Base-by-base conservation (phyloP, 2,329 filamentous ascomycete genomes). In the Cryphonectria nitschkei region DNA sequence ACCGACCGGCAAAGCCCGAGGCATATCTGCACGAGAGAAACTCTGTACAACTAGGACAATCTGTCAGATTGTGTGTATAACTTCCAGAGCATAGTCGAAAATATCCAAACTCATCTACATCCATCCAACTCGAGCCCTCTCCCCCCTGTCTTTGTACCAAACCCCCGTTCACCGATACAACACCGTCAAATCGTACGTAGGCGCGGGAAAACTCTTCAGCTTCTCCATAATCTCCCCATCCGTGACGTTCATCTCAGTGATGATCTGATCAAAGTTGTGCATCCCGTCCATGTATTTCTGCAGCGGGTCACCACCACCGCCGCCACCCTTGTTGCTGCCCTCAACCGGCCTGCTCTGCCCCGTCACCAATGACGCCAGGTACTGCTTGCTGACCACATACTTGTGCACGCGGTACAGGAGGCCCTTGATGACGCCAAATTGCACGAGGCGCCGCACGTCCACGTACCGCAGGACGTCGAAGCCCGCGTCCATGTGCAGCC, bases 341-440 rank as follows among this genome's bases (percentile, higher is more conserved):
- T 58, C 32, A 11, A 66, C 9, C 0, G 83, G 81, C 34, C 80
- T 77, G 54, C 84, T 84, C 76, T 86, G 83, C 1, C 87, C 88
- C 54, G 86, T 86, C 1, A 87, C 88, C 68, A 90, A 78, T 2
- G 83, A 82, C 9, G 86, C 83, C 32, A 91, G 80, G 75, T 89
- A 88, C 78, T 89, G 87, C 76, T 89, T 89, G 4, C 87, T 90
- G 1, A 97, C 88, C 39, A 94, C 92, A 78, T 97, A 97, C 79
- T 96, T 97, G 82, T 98, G 94, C 56, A 98, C 91, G 46, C 96
- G 89, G 80, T 98, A 98, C 34, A 99, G 82, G 75, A 97, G 93
- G 22, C 95, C 95, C 82, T 98, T 98, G 80, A 98, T 97, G 71
- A 98, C 88, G 70, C 95, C 96, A 77, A 98, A 99, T 71, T 97